These are phyloP conservation scores for Cinchona pubescens DNA, from an alignment of 257 asterid species.

Conservation along the genomic window DNA sequence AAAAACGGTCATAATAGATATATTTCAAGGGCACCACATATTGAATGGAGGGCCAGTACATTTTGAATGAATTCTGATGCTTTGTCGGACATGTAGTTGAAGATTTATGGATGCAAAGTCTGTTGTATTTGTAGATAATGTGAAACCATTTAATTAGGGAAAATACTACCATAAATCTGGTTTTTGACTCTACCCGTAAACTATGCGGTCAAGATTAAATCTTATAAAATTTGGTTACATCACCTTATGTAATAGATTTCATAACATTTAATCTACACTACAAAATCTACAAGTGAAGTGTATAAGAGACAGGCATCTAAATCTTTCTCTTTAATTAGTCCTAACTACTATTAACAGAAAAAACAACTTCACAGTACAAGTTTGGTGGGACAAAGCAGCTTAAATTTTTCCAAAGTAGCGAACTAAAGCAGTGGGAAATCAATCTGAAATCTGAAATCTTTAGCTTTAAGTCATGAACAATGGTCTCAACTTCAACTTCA, in stretches of 20 bases:
- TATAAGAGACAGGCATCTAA: too few species aligned
- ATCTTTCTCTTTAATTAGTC: too few species aligned
- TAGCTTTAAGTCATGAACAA: neutral
- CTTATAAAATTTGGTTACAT: too few species aligned
- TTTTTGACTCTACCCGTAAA: too few species aligned
- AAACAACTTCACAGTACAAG: neutral
- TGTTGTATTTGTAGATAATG: neutral
- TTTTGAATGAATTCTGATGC: neutral
- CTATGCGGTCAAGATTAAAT: too few species aligned
- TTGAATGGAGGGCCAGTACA: neutral
- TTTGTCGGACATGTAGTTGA: neutral
- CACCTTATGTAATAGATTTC: too few species aligned
- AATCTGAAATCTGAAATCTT: neutral
- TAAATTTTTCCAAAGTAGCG: neutral
- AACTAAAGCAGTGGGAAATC: conserved; percentile 9
- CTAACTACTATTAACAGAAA: neutral
- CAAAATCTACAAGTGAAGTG: too few species aligned
- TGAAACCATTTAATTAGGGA: neutral
- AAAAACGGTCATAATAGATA: too few species aligned
- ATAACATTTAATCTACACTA: too few species aligned
- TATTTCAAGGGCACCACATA: too few species aligned
- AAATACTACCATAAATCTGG: too few species aligned
- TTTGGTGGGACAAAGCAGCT: neutral
- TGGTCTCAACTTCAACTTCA: too few species aligned
- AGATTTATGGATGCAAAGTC: neutral